A percentile compares a stretch with the other conserved stretches of the same genome.
phyloP scores from a whole-genome alignment of 108 stramenopile species.

The Cyclotella kingstonii region DNA sequence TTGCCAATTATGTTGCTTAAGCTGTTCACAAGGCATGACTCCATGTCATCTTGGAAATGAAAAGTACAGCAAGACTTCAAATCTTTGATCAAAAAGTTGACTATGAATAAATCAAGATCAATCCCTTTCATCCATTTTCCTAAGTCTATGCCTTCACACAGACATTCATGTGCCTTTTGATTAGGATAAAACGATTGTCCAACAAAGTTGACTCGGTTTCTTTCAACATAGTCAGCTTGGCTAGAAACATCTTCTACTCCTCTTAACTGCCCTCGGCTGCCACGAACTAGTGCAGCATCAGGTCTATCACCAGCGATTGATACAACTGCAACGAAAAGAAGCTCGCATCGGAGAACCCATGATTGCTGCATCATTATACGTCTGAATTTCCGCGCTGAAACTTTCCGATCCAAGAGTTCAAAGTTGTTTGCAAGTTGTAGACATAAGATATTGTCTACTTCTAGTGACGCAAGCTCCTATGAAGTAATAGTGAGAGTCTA shows the following conservation, averaged over 20 bases:
- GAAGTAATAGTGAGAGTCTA: not conserved
- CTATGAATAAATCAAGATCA: not conserved
- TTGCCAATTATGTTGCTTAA: not conserved
- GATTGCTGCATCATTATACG: too few relatives aligned
- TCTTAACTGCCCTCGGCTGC: too few relatives aligned
- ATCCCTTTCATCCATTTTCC: slow-evolving; percentile 6
- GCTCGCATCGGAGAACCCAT: too few relatives aligned
- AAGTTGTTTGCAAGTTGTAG: too few relatives aligned
- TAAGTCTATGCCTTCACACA: not conserved
- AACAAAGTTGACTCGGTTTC: not conserved
- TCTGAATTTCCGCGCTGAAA: too few relatives aligned
- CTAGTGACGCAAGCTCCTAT: too few relatives aligned
- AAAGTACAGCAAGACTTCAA: slow-evolving; percentile 21
- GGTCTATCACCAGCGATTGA: too few relatives aligned
- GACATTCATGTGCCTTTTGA: slow-evolving; percentile 4
- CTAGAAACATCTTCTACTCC: not conserved
- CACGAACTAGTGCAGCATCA: too few relatives aligned
- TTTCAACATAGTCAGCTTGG: not conserved
- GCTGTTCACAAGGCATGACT: not conserved
- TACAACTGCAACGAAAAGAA: too few relatives aligned
- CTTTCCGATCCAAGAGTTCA: not conserved
- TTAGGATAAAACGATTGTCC: slow-evolving; percentile 13
- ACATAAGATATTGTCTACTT: too few relatives aligned
- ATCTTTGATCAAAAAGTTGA: slow-evolving; percentile 4
- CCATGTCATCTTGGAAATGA: slow-evolving; percentile 10